Evolutionary conservation across 495 filamentous ascomycete species (phyloP), one percentile per base, ranked within the genome.

Genomic region (Terfezia boudieri): DNA sequence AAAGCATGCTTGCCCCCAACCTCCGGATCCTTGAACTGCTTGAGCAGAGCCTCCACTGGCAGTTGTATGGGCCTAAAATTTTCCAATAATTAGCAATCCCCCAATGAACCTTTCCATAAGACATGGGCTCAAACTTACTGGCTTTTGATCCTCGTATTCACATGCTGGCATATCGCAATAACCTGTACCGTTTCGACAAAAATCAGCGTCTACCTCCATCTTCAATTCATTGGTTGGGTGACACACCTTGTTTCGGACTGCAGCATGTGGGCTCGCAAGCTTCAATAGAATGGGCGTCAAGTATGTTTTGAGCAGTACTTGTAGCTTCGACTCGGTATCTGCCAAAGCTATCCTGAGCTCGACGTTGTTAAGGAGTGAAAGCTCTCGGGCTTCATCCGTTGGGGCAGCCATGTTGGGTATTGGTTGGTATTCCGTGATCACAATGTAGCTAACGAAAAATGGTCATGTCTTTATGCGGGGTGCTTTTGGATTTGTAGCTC

Each of bases 291-390:
- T 63, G 0, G 89, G 80, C 2, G 83, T 67, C n/a, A 96, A 69
- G 58, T 88, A 94, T 10, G 74, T 79, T 56, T 80, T 76, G 26
- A 98, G 73, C 7, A 87, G 71, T 26, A 77, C 66, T 61, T 86
- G 77, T 6, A 98, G 74, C 67, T 86, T 89, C 55, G 73, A 71
- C 58, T 92, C 88, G n/a, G 83, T 76, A 56, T 86, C 80, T 14
- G 83, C 79, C 52, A 84, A 72, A n/a, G 90, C 83, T 55, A 98
- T 86, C 49, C 80, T 77, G 63, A 93, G 81, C 66, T 94, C 86
- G 51, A 95, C 83, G 62, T 92, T 93, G 60, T 83, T 84, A 57
- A 94, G 74, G 53, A 95, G 78, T 56, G 76, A 79, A 57, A 95
- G 75, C 72, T 98, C 90, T 54, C 62, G 64, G 41, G 59, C 57